Conservation (phyloP, 305 asterid species). For the Fraxinus greggii region DNA sequence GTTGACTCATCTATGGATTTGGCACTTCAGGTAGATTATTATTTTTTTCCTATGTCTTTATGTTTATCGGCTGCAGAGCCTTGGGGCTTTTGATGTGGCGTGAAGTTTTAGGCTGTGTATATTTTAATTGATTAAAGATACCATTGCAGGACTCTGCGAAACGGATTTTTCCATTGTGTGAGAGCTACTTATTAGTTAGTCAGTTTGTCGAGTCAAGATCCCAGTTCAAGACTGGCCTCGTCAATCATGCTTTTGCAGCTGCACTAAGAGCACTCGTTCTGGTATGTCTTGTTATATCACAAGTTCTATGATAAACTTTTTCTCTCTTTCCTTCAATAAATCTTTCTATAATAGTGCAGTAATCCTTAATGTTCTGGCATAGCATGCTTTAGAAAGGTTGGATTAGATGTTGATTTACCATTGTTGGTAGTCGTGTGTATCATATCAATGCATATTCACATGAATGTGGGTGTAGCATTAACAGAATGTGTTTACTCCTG, state of each 20-base stretch:
- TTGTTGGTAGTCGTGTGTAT: conserved; percentile 2
- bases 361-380: background rate
- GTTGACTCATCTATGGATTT: conserved; percentile 96
- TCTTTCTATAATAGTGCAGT: conserved; percentile 5
- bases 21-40: conserved; percentile 72
- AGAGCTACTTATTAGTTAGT: conserved; percentile 68
- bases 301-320: conserved; percentile 1
- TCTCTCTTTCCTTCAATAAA: background rate
- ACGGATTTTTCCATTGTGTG: conserved; percentile 80
- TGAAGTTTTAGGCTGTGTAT: conserved; percentile 14
- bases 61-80: conserved; percentile 15
- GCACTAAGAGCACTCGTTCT: conserved; percentile 86
- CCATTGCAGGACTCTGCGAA: conserved; percentile 81
- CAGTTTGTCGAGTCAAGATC: conserved; percentile 95
- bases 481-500: conserved; percentile 14
- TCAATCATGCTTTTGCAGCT: conserved; percentile 97
- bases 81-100: background rate
- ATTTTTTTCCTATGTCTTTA: conserved; percentile 8
- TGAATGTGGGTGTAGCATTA: background rate
- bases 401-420: background rate
- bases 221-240: conserved; percentile 86
- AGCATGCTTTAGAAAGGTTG: conserved; percentile 8
- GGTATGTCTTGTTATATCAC: conserved; percentile 39
- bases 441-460: background rate
- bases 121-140: conserved; percentile 14